phyloP scores from a whole-genome alignment of 495 filamentous ascomycete genomes.

The Podospora appendiculata region DNA sequence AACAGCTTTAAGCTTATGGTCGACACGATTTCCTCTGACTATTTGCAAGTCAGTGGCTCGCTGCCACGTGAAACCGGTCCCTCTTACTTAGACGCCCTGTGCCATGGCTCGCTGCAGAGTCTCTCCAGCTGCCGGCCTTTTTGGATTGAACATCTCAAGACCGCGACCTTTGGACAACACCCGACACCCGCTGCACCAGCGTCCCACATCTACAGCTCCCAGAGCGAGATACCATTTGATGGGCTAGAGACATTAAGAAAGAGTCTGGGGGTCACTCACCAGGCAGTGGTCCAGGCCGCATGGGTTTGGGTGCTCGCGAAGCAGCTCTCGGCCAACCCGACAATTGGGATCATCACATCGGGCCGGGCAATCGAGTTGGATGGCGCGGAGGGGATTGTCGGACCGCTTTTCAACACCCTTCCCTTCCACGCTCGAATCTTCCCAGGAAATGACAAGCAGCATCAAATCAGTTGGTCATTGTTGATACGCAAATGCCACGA shows the following conservation, averaged over 20 bases:
- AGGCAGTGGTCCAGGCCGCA: slow-evolving; percentile 63
- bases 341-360: slow-evolving; percentile 62
- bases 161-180: slow-evolving; percentile 25
- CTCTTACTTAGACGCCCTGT: slow-evolving; percentile 43
- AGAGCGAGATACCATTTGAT: slow-evolving; percentile 17
- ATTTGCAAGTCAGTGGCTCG: slow-evolving; percentile 7
- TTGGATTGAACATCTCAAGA: slow-evolving; percentile 56
- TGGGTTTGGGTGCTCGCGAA: slow-evolving; percentile 52
- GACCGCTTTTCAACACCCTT: slow-evolving; percentile 87
- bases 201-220: slow-evolving; percentile 4
- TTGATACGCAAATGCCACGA: slow-evolving; percentile 50
- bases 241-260: slow-evolving; percentile 39
- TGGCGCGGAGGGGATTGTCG: slow-evolving; percentile 60
- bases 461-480: slow-evolving; percentile 39
- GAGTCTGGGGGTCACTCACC: slow-evolving; percentile 61
- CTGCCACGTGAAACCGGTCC: slow-evolving; percentile 16
- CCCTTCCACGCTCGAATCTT: slow-evolving; percentile 43
- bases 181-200: slow-evolving; percentile 4
- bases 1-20: slow-evolving; percentile 66
- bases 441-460: slow-evolving; percentile 20
- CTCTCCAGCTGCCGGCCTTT: slow-evolving; percentile 50
- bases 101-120: slow-evolving; percentile 50
- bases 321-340: slow-evolving; percentile 23
- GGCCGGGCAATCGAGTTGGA: slow-evolving; percentile 61
- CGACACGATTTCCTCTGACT: slow-evolving; percentile 43